Percentiles rank a stretch among this genome's conserved stretches.
These are phyloP conservation scores for Pyrenophora graminea DNA, from an alignment of 2,329 filamentous ascomycete species.

Conservation along the genomic window DNA sequence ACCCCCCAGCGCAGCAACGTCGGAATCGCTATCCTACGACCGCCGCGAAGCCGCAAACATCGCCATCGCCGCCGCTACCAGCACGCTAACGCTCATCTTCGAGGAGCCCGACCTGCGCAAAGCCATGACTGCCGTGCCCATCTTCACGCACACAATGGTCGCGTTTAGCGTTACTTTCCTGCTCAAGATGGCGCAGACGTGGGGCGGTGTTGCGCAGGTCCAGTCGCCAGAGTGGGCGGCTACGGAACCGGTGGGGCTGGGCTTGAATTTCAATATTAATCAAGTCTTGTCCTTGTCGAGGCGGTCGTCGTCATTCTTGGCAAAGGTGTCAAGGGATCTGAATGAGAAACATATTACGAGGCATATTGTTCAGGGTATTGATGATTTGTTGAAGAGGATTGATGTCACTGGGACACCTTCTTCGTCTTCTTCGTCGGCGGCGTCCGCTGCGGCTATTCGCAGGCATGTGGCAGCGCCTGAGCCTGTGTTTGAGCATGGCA, in stretches of 20 bases:
- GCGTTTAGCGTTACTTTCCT: slow-evolving; percentile 59
- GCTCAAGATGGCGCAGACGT: slow-evolving; percentile 55
- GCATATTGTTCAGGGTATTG: slow-evolving; percentile 38
- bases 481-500: slow-evolving; percentile 3
- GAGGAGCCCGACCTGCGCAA: slow-evolving; percentile 51
- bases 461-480: neutral
- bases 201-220: slow-evolving; percentile 42
- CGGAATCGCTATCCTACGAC: slow-evolving; percentile 50
- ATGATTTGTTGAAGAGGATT: slow-evolving; percentile 33
- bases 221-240: slow-evolving; percentile 33
- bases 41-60: slow-evolving; percentile 46
- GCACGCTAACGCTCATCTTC: slow-evolving; percentile 53
- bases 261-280: slow-evolving; percentile 38
- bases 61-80: slow-evolving; percentile 54
- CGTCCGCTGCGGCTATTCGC: neutral
- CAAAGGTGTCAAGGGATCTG: slow-evolving; percentile 31
- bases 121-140: slow-evolving; percentile 53
- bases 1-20: slow-evolving; percentile 52
- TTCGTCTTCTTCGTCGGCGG: slow-evolving; percentile 12
- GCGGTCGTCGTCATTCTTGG: slow-evolving; percentile 32
- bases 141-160: slow-evolving; percentile 59
- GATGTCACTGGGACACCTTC: slow-evolving; percentile 20
- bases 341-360: slow-evolving; percentile 38
- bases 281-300: slow-evolving; percentile 36
- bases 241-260: slow-evolving; percentile 32